Base-by-base conservation (phyloP, 768 basidiomycete genomes). In the Leucocoprinus leucothites region DNA sequence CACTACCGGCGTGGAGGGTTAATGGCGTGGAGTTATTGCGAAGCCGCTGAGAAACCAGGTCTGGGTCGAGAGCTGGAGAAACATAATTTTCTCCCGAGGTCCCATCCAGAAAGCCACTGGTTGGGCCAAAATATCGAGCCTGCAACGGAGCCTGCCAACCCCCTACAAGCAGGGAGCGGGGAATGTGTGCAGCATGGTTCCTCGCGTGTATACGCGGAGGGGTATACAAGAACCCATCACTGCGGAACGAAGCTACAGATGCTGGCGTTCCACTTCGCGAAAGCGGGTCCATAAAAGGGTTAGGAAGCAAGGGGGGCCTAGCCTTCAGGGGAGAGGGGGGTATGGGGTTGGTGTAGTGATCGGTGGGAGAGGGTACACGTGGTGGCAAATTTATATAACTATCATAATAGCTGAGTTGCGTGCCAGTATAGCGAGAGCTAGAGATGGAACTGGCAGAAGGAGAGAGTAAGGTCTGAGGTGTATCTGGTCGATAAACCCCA, bases 231-330 rank as follows among this genome's bases (percentile, higher is more conserved):
- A 34, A 34, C 19, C 51, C 51, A 53, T 53, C 51, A 24, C 51
- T 53, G n/a, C 31, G 51, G 41, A 61, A 60, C 1, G 64, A 65
- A 19, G 54, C 59, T 16, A 63, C 43, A n/a, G 64, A 63, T 18
- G 48, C 59, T 51, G 64, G 61, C 35, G 57, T 65, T 51, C 38
- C 28, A 51, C 51, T 53, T 22, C 51, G 42, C 16, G 51, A 53
- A 3, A 26, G 19, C 22, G 31, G 60, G 28, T 67, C 68, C 26
- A 53, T 36, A 28, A 63, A 65, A 5, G 63, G 57, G 36, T 63
- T 63, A 1, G 60, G 54, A 18, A 63, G 26, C 16, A 21, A 28
- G 21, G 26, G 51, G n/a, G 11, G 42, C 16, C 51, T 43, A 9
- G 31, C 2, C 31, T 53, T 53, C 24, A 41, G 18, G 26, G 42